Conservation (phyloP, 805 yeast genomes). For the Wickerhamomyces bisporus region DNA sequence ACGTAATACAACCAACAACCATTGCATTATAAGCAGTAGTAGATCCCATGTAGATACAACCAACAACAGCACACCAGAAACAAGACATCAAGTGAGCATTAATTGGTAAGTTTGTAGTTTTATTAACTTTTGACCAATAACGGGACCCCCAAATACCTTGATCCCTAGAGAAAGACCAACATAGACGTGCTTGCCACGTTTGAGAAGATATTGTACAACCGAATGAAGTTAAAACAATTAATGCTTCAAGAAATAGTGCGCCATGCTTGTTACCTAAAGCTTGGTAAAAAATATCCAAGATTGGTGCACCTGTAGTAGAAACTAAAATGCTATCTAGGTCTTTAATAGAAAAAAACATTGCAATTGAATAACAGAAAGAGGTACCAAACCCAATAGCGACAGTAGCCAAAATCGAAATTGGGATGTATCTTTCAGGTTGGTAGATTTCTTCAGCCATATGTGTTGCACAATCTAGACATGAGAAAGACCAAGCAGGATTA, state of each 20-base stretch:
- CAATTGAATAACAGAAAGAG: slow-evolving; percentile 42
- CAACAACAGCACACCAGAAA: slow-evolving; percentile 44
- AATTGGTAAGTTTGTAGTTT: slow-evolving; percentile 45
- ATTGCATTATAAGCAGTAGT: slow-evolving; percentile 63
- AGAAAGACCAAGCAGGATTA: slow-evolving; percentile 63
- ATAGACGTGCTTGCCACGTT: slow-evolving; percentile 62
- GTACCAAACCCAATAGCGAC: slow-evolving; percentile 61
- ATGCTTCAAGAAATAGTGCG: slow-evolving; percentile 43
- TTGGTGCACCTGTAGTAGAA: slow-evolving; percentile 53
- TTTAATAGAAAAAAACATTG: slow-evolving; percentile 52
- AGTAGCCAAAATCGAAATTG: slow-evolving; percentile 54
- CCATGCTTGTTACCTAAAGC: slow-evolving; percentile 47
- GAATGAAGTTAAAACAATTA: slow-evolving; percentile 48
- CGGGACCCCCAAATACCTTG: slow-evolving; percentile 50
- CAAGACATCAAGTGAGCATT: slow-evolving; percentile 52
- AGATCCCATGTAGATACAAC: slow-evolving; percentile 59
- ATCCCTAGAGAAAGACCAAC: slow-evolving; percentile 66
- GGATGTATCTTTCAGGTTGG: slow-evolving; percentile 48
- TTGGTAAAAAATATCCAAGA: slow-evolving; percentile 56
- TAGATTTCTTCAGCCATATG: slow-evolving; percentile 65
- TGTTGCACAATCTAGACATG: slow-evolving; percentile 63
- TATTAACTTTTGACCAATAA: slow-evolving; percentile 43
- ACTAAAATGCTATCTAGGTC: slow-evolving; percentile 43
- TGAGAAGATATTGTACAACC: slow-evolving; percentile 58
- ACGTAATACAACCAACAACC: slow-evolving; percentile 53